phyloP scores from a whole-genome alignment of 805 yeast genomes.

The Ogataea polymorpha region DNA sequence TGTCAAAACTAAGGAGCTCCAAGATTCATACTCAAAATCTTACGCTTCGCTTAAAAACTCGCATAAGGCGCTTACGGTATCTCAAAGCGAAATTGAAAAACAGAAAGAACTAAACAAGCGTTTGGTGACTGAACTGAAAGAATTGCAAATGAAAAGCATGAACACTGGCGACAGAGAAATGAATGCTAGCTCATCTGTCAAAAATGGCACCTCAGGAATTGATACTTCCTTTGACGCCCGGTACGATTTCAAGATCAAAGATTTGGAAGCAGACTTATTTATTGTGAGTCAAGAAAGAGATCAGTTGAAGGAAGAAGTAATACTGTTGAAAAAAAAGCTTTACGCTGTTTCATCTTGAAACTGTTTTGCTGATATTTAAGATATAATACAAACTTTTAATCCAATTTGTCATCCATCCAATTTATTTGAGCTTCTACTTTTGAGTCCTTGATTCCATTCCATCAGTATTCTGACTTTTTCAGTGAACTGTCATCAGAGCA shows the following conservation, averaged over 20 bases:
- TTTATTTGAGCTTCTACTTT: too few species aligned
- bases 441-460: too few species aligned
- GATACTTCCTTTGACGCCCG: slow-evolving; percentile 43
- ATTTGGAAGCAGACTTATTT: slow-evolving; percentile 78
- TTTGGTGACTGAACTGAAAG: slow-evolving; percentile 65
- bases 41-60: slow-evolving; percentile 70
- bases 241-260: slow-evolving; percentile 72
- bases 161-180: slow-evolving; percentile 20
- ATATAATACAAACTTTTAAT: too few species aligned
- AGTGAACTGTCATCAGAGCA: too few species aligned
- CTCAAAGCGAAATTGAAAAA: slow-evolving; percentile 67
- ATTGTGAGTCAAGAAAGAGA: slow-evolving; percentile 83
- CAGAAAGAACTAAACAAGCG: slow-evolving; percentile 54
- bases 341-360: slow-evolving; percentile 15
- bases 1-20: slow-evolving; percentile 36
- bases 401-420: too few species aligned
- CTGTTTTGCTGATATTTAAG: too few species aligned
- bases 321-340: slow-evolving; percentile 57
- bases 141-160: slow-evolving; percentile 43
- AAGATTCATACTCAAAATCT: slow-evolving; percentile 69
- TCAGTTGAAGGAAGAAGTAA: slow-evolving; percentile 61
- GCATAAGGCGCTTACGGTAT: slow-evolving; percentile 66
- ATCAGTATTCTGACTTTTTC: too few species aligned
- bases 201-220: neutral
- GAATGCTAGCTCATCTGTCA: slow-evolving; percentile 15